Evolutionary conservation across 805 yeast genomes (phyloP), one percentile per base, ranked within the genome.

Genomic region (Hanseniaspora guilliermondii): DNA sequence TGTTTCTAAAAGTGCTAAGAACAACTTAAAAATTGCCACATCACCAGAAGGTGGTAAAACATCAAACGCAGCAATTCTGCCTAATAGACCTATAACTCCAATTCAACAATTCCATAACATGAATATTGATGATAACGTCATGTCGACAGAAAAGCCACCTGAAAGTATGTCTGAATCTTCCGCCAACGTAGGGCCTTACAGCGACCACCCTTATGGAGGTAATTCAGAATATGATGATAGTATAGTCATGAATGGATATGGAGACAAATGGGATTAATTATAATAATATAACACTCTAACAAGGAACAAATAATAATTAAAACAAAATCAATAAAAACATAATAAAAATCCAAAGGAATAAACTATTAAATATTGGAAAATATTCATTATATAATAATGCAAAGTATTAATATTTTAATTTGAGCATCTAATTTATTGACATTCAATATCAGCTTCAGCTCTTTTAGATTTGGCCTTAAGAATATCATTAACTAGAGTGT

Each of bases 171-270:
- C 40, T 24, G 45, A 44, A 14, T 21, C 48, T 1, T 24, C 48
- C 17, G 33, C 37, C 25, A 44, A 19, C 27, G 21, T 30, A 22
- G 21, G 48, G 6, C 30, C 24, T 4, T 50, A 50, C 16, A 24
- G 40, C n/a, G 50, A 53, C 17, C 56, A 53, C 19, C 56, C 56
- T 3, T 53, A 53, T 33, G 56, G 42, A 5, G 47, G 50, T 12
- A 53, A 53, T 37, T 38, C 47, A n/a, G 56, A 45, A 12, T 46
- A 30, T 30, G 56, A 53, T 22, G 50, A 53, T 14, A 53, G 50
- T n/a, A 39, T 25, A 14, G 47, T 53, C 22, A 30, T 39, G 40
- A 53, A 53, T 24, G 46, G 47, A 9, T 45, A 53, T 24, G 38
- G 41, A 6, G 41, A 39, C 24, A 46, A 53, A 32, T 46, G 50